These are phyloP conservation scores for Edaphochlamys debaryana DNA, from an alignment of 139 green algal genomes.

Conservation along the genomic window DNA sequence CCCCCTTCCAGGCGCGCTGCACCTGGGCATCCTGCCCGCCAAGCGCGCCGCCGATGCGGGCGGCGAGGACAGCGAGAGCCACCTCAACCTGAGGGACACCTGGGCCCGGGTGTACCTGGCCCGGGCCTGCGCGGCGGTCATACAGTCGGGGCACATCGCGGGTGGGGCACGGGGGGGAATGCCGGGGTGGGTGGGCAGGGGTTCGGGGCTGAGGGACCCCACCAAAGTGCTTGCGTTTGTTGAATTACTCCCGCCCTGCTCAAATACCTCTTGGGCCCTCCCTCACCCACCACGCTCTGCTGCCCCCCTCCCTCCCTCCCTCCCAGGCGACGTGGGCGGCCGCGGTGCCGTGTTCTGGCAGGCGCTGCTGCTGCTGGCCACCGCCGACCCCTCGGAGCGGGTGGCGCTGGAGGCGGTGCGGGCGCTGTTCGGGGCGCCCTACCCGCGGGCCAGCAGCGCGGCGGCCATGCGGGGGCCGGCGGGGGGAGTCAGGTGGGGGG, in stretches of 20 bases:
- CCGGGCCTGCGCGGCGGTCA: conserved; percentile 67
- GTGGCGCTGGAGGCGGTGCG: conserved; percentile 80
- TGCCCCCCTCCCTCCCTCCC: not conserved
- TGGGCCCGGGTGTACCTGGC: conserved; percentile 82
- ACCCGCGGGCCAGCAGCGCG: conserved; percentile 30
- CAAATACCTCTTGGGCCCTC: not conserved
- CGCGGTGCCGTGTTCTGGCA: conserved; percentile 71
- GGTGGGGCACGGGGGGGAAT: conserved; percentile 26
- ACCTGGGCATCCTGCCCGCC: conserved; percentile 17
- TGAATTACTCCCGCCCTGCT: no score
- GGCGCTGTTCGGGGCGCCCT: conserved; percentile 62
- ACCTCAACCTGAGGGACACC: conserved; percentile 71
- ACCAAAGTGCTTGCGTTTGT: no score
- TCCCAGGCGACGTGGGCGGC: conserved; percentile 37
- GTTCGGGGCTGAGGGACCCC: not conserved
- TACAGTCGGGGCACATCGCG: conserved; percentile 74
- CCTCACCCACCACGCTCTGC: not conserved
- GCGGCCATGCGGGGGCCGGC: conserved; percentile 14
- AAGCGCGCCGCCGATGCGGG: not conserved
- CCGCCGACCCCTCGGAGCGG: conserved; percentile 72
- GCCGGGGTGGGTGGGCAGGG: not conserved
- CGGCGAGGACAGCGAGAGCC: not conserved
- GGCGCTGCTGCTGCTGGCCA: conserved; percentile 66
- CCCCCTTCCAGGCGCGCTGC: conserved; percentile 11
- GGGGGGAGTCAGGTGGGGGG: conserved; percentile 13